Evolutionary conservation across 1,284 basidiomycete species (phyloP), one percentile per base, ranked within the genome.

Genomic region (Neonothopanus nambi): DNA sequence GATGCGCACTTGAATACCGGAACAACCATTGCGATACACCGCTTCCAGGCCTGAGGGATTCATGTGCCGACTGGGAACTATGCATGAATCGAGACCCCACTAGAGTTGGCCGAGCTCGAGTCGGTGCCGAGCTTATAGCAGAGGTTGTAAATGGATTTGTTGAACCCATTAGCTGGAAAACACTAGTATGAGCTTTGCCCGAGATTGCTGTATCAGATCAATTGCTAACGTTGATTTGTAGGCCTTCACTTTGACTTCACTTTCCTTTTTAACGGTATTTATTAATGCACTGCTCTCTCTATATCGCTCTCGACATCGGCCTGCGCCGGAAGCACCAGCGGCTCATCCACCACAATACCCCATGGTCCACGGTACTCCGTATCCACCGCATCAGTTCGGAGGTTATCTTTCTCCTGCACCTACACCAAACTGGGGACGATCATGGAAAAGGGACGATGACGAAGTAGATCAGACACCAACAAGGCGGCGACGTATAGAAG

Each of bases 91-190:
- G 92, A 52, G 94, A 98, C 74, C 94, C 94, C 41, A 87, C 87
- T 23, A 87, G 89, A 35, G 85, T 97, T 20, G 94, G 94, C 1
- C 88, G 93, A 47, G 91, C 94, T 52, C 85, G 85, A 59, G 90
- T 98, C 61, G 88, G 91, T 42, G 95, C 96, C 50, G 94, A 98
- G 75, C 87, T 96, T 45, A 89, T 98, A 68, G 96, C 93, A 45
- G 95, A 97, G 63, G 91, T 98, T 36, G 86, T 98, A 62, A 97
- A 98, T 69, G 87, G 92, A 7, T 99, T 99, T 67, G 91, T 98
- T 26, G 96, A 98, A 67, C 89, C 91, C 40, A 95, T 98, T 67
- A 95, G 89, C 69, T 98, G 94, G 93, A 97, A 96, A 75, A 95
- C 93, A 15, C 78, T 98, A 74, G 93, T 91, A 59, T 70, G 44